Evolutionary conservation across 1,284 basidiomycete species (phyloP).

Genomic region (Pholiota adiposa): DNA sequence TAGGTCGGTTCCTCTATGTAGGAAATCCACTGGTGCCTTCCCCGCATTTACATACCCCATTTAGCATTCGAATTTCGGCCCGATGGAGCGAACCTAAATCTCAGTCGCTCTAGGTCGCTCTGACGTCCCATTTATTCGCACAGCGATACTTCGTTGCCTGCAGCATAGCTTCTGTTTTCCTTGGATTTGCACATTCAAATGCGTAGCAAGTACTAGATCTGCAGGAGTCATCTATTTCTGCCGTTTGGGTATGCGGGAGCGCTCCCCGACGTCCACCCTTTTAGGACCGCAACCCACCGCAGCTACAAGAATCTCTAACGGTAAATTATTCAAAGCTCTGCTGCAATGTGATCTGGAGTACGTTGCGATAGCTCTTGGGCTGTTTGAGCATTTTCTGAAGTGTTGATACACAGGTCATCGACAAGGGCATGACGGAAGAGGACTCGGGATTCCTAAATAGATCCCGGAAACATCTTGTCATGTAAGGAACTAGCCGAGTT

Average conservation of each 20-base stretch:
- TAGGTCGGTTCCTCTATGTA: too few species aligned
- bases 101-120: background rate
- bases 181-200: background rate
- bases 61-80: background rate
- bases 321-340: background rate
- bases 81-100: background rate
- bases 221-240: background rate
- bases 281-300: conserved; percentile 1
- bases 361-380: background rate
- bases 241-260: background rate
- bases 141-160: background rate
- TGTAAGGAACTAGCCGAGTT: conserved; percentile 7
- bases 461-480: conserved; percentile 8
- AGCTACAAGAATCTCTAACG: background rate
- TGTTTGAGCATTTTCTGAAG: background rate
- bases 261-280: background rate
- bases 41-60: background rate
- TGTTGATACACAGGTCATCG: background rate
- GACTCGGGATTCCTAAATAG: background rate
- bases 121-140: background rate
- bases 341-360: background rate
- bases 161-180: background rate
- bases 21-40: background rate
- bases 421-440: background rate
- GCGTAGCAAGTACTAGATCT: background rate